Evolutionary conservation across 352 stramenopile species (phyloP).

Genomic region (Phytophthora fragariae): DNA sequence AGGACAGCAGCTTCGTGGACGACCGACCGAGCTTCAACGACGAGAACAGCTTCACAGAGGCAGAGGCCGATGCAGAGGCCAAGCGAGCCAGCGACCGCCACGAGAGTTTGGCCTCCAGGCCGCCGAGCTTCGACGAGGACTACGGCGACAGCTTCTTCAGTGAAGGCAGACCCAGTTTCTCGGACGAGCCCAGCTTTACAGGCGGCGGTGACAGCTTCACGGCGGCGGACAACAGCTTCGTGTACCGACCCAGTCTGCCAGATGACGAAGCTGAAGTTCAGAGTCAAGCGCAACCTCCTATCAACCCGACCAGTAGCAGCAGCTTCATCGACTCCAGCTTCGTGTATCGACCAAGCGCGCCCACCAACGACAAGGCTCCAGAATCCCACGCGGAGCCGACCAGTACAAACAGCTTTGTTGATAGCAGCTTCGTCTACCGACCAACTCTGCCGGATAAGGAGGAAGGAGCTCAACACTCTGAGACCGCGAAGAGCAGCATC

Average conservation of each 20-base stretch:
- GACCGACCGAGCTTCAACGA: constrained; percentile 10
- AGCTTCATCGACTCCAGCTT: constrained; percentile 29
- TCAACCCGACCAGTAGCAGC: not conserved
- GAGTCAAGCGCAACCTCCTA: not conserved
- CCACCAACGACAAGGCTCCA: not conserved
- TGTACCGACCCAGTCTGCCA: constrained; percentile 31
- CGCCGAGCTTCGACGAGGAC: constrained; percentile 28
- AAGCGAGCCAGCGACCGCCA: not conserved
- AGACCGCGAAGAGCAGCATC: not conserved
- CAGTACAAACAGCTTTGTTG: not conserved
- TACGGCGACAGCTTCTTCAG: constrained; percentile 30
- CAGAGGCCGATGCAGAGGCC: not conserved
- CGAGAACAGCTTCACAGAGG: constrained; percentile 4
- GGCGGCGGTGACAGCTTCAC: constrained; percentile 23
- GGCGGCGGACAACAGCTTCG: constrained; percentile 32
- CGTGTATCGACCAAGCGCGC: constrained; percentile 15
- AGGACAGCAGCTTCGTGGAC: constrained; percentile 2
- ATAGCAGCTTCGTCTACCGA: constrained; percentile 9
- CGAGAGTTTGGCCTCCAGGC: constrained; percentile 28
- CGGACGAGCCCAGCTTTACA: constrained; percentile 35
- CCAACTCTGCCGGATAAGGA: not conserved
- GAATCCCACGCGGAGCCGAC: not conserved
- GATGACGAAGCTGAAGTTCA: constrained; percentile 21
- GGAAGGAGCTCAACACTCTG: not conserved
- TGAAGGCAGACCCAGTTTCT: constrained; percentile 31